Conservation (phyloP, 306 rosid species). For the Elaeagnus macrophylla region DNA sequence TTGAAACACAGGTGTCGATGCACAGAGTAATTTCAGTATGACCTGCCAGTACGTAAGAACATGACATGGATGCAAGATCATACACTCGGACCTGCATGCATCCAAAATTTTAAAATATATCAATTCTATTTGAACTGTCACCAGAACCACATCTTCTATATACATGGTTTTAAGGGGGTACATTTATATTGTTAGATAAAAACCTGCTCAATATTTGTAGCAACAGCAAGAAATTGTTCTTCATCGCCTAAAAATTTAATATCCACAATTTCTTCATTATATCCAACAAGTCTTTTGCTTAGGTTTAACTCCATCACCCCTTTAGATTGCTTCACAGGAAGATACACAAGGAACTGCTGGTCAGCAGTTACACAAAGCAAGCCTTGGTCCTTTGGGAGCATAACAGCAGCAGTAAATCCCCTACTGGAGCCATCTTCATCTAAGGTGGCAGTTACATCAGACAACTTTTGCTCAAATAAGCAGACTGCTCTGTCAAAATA, state of each 20-base stretch:
- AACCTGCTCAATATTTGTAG: conserved; percentile 96
- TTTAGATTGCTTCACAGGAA: conserved; percentile 42
- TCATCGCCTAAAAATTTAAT: conserved; percentile 87
- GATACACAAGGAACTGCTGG: conserved; percentile 79
- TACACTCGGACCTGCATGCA: conserved; percentile 79
- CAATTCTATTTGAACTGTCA: conserved; percentile 4
- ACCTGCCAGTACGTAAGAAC: conserved; percentile 80
- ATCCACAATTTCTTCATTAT: conserved; percentile 88
- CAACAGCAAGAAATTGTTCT: conserved; percentile 77
- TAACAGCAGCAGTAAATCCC: conserved; percentile 74
- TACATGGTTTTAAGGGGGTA: conserved; percentile 4
- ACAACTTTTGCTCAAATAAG: conserved; percentile 76
- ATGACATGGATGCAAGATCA: conserved; percentile 79
- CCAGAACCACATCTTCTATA: background rate
- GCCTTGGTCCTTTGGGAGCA: conserved; percentile 65
- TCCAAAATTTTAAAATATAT: conserved; percentile 18
- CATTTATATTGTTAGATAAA: conserved; percentile 2
- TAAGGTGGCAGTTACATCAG: conserved; percentile 51
- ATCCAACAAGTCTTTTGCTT: conserved; percentile 78
- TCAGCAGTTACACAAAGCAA: conserved; percentile 93
- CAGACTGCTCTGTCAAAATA: conserved; percentile 69
- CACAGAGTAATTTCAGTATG: conserved; percentile 74
- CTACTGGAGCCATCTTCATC: conserved; percentile 56
- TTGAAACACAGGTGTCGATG: conserved; percentile 79
- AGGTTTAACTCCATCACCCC: conserved; percentile 37